phyloP scores from a whole-genome alignment of 78 protist genomes.

The Dictyostelium intermedium region DNA sequence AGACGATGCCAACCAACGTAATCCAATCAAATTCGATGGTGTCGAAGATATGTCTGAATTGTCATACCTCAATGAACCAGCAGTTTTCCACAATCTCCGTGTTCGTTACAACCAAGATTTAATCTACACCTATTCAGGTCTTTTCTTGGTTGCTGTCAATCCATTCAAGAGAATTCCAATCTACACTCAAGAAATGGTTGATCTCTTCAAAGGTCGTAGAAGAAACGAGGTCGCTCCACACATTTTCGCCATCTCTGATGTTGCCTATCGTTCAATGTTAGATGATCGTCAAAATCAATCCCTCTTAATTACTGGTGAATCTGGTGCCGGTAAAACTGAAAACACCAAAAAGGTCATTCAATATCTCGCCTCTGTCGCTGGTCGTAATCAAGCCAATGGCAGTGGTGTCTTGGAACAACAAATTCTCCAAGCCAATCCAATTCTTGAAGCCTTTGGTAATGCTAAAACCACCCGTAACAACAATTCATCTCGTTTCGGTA shows the following conservation, averaged over 20 bases:
- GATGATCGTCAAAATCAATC: slow-evolving; percentile 90
- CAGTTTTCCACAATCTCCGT: slow-evolving; percentile 92
- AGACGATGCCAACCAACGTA: slow-evolving; percentile 80
- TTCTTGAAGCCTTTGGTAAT: slow-evolving; percentile 96
- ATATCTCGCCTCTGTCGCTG: slow-evolving; percentile 95
- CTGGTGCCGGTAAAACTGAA: slow-evolving; percentile 98
- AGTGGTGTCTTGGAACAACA: slow-evolving; percentile 88
- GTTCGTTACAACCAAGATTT: slow-evolving; percentile 86
- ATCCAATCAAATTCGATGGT: slow-evolving; percentile 92
- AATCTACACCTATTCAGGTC: slow-evolving; percentile 95
- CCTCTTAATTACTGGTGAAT: slow-evolving; percentile 94
- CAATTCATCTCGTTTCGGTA: slow-evolving; percentile 96
- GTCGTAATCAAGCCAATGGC: slow-evolving; percentile 66
- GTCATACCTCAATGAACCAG: slow-evolving; percentile 91
- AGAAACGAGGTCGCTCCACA: slow-evolving; percentile 92
- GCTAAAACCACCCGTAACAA: slow-evolving; percentile 93
- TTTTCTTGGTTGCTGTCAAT: slow-evolving; percentile 94
- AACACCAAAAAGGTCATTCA: slow-evolving; percentile 94
- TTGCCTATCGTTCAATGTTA: slow-evolving; percentile 92
- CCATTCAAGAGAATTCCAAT: slow-evolving; percentile 94
- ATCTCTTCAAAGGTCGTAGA: slow-evolving; percentile 85
- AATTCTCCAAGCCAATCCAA: slow-evolving; percentile 96
- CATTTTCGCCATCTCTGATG: slow-evolving; percentile 90
- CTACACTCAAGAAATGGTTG: slow-evolving; percentile 88
- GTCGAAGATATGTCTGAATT: slow-evolving; percentile 94